Percentiles rank a stretch among this genome's conserved stretches.
phyloP scores from a whole-genome alignment of 2,329 filamentous ascomycete species.

The Botrytis fragariae region DNA sequence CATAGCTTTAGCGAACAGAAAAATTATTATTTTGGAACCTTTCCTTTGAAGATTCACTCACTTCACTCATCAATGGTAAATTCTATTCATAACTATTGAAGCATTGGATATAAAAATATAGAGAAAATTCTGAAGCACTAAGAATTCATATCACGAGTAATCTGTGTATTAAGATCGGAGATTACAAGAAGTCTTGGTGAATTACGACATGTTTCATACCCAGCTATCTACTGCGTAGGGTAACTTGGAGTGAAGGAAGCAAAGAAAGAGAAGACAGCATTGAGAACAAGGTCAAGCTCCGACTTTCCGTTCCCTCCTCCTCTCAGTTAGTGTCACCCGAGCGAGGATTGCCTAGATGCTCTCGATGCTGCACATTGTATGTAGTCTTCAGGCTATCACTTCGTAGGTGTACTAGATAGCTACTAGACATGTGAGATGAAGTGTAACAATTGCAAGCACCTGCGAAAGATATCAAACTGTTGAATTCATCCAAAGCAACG shows the following conservation, averaged over 20 bases:
- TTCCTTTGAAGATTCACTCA: neutral
- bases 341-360: neutral
- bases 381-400: neutral
- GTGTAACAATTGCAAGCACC: neutral
- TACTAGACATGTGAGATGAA: neutral
- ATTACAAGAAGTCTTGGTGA: no score
- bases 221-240: neutral
- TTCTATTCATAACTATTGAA: neutral
- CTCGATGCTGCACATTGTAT: no score
- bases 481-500: neutral
- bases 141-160: neutral
- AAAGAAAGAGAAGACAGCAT: neutral
- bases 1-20: neutral
- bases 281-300: neutral
- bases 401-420: neutral
- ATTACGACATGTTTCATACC: neutral
- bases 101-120: neutral
- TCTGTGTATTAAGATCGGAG: fast-evolving
- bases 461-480: neutral
- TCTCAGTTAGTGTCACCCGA: neutral
- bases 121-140: neutral
- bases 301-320: neutral
- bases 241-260: neutral
- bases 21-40: neutral
- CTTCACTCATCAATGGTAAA: no score